Evolutionary conservation across 805 yeast genomes (phyloP), one percentile per base, ranked within the genome.

Genomic region (Yamadazyma tumulicola): DNA sequence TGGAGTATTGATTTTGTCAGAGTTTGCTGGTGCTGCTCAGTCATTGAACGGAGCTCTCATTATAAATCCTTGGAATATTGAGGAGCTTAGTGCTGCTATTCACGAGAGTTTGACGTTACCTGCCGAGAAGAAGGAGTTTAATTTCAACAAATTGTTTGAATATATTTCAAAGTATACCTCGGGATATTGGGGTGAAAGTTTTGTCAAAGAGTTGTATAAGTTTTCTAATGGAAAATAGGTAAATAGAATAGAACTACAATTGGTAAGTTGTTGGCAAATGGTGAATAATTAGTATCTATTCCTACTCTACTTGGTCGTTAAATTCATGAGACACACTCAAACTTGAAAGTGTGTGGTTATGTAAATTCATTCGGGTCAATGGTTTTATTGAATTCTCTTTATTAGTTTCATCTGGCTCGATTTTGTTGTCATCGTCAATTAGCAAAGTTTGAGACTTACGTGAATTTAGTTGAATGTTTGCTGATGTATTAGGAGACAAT

Each of bases 11-110:
- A 85, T 93, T 31, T 59, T 93, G 43, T 82, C 95, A 26, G 99
- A 93, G 63, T 93, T 93, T 64, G 93, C 98, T 0, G 99, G 99
- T 31, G 98, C 98, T n/a, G 97, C 98, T 1, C 99, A 93, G 63
- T 84, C 95, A 1, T 68, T 93, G 44, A 91, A 93, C 54, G 99
- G 99, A 16, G 88, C 96, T 1, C 57, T 91, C 10, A 78, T 93
- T 39, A 95, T 93, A 14, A 93, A 93, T 54, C 99, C 99, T 3
- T 93, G 99, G 99, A 93, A 91, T 56, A 91, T 89, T 15, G 98
- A 93, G 47, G 98, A 93, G 48, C 61, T 91, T 54, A 79, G 94
- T 13, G 85, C 77, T 27, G 83, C 97, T 3, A 82, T 91, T 36
- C 72, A 81, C 52, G 96, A 88, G 54, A 81, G 95, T 12, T 70